phyloP scores from a whole-genome alignment of 2,329 filamentous ascomycete species.

The Aspergillus neotritici region DNA sequence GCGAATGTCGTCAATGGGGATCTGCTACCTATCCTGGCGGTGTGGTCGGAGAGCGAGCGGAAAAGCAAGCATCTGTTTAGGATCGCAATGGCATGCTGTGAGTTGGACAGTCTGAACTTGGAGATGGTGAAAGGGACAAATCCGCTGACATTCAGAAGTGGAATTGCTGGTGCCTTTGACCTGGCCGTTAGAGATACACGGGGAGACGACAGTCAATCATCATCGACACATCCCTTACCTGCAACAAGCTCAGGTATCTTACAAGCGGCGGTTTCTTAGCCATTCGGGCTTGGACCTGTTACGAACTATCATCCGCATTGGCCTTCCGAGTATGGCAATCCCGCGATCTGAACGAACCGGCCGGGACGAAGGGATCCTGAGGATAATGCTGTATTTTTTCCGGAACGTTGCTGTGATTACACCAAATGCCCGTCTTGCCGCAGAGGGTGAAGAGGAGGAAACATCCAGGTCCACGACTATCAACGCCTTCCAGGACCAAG shows the following conservation, averaged over 20 bases:
- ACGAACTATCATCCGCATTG: conserved; percentile 72
- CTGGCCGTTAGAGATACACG: conserved; percentile 80
- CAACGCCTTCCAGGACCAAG: conserved; percentile 82
- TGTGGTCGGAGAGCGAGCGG: conserved; percentile 68
- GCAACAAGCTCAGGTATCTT: conserved; percentile 77
- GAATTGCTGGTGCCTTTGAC: conserved; percentile 89
- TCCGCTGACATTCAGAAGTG: conserved; percentile 42
- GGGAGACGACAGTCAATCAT: conserved; percentile 85
- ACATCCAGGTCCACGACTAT: conserved; percentile 83
- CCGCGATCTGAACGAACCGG: conserved; percentile 67
- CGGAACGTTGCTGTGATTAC: conserved; percentile 83
- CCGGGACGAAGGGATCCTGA: conserved; percentile 87
- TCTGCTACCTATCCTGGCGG: conserved; percentile 77
- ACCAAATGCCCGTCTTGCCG: conserved; percentile 64
- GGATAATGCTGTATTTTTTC: conserved; percentile 80
- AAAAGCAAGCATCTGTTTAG: conserved; percentile 71
- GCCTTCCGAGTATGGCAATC: conserved; percentile 77
- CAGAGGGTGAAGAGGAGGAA: conserved; percentile 83
- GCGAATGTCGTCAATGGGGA: conserved; percentile 89
- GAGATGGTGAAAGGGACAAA: neutral
- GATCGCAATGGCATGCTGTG: conserved; percentile 71
- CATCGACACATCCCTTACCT: conserved; percentile 86
- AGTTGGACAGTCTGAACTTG: conserved; percentile 15
- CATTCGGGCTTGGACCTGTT: conserved; percentile 72
- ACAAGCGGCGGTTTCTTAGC: conserved; percentile 84